Evolutionary conservation across 177 flowering plant genomes (phyloP), one percentile per base, ranked within the genome.

Genomic region (Vitis hybrid): DNA sequence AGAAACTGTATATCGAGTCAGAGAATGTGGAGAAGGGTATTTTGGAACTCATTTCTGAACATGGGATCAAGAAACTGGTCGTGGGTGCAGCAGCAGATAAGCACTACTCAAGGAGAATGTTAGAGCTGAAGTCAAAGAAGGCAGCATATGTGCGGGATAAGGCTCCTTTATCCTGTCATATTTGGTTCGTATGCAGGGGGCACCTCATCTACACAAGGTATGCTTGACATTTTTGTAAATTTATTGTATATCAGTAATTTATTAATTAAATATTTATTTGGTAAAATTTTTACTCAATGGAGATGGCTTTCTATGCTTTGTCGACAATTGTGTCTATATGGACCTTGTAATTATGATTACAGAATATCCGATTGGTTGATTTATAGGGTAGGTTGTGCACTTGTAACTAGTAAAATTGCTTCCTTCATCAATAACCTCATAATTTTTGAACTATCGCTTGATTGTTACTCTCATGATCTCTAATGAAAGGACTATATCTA

Each of bases 11-110:
- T 64, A 77, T 73, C 61, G 86, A 90, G 71, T 68, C 22, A 71
- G 85, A 79, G 52, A 71, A 68, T 63, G 72, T 91, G 26, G 94
- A 85, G 76, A 79, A 81, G 76, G 99, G 97, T 26, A 88, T 94
- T 63, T 71, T 94, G 55, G 82, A 87, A 59, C 81, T 91, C 16
- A 77, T 92, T 53, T 68, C 76, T 15, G 76, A 79, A 65, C 78
- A 80, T 65, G 80, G 82, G 55, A 87, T 94, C 52, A 77, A 67
- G 69, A 82, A 76, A 74, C 95, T 94, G 76, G 89, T 93, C 22
- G 91, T 95, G 97, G 99, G 99, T 73, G 99, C 91, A 72, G 92
- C 94, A 53, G 86, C 91, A 45, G 86, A 88, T 69, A 84, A 77
- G 74, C 76, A 70, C 52, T 74, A 74, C 67, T 79, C 84, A 60